A percentile compares a stretch with the other conserved stretches of the same genome.
Conservation (phyloP, 305 asterid genomes). For the Rubia tinctorum region DNA sequence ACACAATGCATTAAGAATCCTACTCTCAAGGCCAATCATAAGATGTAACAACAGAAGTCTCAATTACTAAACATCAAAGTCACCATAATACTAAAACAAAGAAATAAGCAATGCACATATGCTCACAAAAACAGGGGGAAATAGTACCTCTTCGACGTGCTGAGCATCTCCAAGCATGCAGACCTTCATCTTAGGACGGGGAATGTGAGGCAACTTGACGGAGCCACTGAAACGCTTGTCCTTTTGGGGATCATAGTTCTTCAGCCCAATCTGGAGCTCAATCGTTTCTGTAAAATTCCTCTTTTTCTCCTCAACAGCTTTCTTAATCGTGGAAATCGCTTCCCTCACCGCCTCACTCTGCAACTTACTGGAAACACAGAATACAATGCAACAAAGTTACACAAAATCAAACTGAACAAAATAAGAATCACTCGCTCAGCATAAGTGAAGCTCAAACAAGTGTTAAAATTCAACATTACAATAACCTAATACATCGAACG, state of each 20-base stretch:
- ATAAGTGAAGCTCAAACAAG: too few relatives aligned
- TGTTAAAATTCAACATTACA: background rate
- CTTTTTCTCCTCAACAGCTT: conserved; percentile 16
- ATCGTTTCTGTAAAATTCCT: conserved; percentile 26
- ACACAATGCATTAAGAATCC: too few relatives aligned
- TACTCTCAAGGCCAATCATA: conserved; percentile 1
- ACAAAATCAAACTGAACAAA: too few relatives aligned
- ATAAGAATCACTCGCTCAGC: too few relatives aligned
- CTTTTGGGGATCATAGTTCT: conserved; percentile 32
- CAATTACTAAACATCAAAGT: background rate
- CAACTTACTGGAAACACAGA: conserved; percentile 23
- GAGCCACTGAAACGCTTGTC: conserved; percentile 35
- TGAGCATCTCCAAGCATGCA: conserved; percentile 40
- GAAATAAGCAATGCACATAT: too few relatives aligned
- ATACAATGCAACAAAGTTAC: background rate
- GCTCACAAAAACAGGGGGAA: background rate
- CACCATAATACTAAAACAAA: background rate
- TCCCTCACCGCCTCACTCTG: conserved; percentile 32
- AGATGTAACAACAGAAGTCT: conserved; percentile 9
- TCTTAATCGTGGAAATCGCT: conserved; percentile 17
- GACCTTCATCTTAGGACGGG: conserved; percentile 32
- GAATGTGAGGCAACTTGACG: conserved; percentile 30
- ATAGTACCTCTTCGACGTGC: conserved; percentile 29
- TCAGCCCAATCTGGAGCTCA: conserved; percentile 32
- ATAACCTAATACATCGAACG: background rate